These are phyloP conservation scores for Rhypophila decipiens DNA, from an alignment of 495 filamentous ascomycete genomes.

Conservation along the genomic window DNA sequence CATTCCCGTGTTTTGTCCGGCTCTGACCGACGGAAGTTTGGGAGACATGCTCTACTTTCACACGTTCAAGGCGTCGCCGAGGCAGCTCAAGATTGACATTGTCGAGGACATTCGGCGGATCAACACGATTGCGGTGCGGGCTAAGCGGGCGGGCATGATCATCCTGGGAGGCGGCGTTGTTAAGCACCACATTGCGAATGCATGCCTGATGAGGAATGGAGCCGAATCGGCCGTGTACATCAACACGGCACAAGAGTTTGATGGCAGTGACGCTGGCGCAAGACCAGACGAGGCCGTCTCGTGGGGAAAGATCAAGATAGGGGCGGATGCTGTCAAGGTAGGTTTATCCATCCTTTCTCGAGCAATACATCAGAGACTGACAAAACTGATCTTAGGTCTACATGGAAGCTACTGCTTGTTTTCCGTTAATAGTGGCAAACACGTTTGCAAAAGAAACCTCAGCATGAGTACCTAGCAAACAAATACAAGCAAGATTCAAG, in stretches of 20 bases:
- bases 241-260: conserved; percentile 94
- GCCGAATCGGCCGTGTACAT: conserved; percentile 95
- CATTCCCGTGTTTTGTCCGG: conserved; percentile 95
- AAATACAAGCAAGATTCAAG: not conserved
- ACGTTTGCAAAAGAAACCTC: conserved; percentile 85
- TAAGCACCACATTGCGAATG: conserved; percentile 97
- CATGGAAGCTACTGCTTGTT: conserved; percentile 84
- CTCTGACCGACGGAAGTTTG: conserved; percentile 86
- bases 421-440: conserved; percentile 90
- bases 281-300: conserved; percentile 94
- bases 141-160: conserved; percentile 83
- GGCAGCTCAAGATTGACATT: conserved; percentile 75
- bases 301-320: conserved; percentile 95
- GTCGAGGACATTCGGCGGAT: conserved; percentile 83
- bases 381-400: conserved; percentile 55
- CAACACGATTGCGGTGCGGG: conserved; percentile 81
- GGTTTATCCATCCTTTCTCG: conserved; percentile 2
- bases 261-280: conserved; percentile 93
- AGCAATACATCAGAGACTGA: not conserved
- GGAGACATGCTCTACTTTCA: conserved; percentile 99
- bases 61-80: conserved; percentile 77
- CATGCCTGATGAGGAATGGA: conserved; percentile 92
- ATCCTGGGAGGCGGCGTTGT: conserved; percentile 88
- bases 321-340: conserved; percentile 81
- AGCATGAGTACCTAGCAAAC: conserved; percentile 15